Evolutionary conservation across 352 stramenopile species (phyloP).

Genomic region (Phytopythium oedochilum): DNA sequence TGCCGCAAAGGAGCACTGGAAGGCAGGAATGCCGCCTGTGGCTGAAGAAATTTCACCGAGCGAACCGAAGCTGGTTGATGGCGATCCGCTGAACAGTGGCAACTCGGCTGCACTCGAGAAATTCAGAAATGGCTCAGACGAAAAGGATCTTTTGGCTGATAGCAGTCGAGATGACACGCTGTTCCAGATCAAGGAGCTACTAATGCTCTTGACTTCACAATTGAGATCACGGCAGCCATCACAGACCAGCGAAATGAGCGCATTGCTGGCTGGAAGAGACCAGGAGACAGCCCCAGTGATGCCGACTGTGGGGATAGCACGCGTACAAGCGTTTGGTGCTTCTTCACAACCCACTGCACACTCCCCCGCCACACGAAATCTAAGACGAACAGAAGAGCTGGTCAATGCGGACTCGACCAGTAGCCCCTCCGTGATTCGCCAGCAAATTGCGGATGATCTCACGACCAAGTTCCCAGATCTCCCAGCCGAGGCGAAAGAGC

Average conservation of each 20-base stretch:
- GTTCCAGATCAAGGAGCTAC: conserved; percentile 55
- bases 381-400: background rate
- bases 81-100: too few species aligned
- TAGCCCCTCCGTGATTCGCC: background rate
- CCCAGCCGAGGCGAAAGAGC: conserved; percentile 36
- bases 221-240: conserved; percentile 5
- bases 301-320: too few species aligned
- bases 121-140: background rate
- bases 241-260: background rate
- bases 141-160: background rate
- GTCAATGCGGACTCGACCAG: background rate
- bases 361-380: background rate
- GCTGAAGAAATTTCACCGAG: background rate
- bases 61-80: background rate
- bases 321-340: background rate
- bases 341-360: background rate
- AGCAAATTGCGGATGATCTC: conserved; percentile 16
- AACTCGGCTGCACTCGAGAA: background rate
- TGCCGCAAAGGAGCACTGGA: conserved; percentile 18
- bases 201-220: conserved; percentile 26
- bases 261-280: background rate
- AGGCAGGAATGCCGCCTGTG: background rate
- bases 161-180: conserved; percentile 26
- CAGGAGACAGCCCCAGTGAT: background rate
- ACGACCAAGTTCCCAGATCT: conserved; percentile 37